phyloP scores from a whole-genome alignment of 768 basidiomycete genomes.

The Arthromyces matolae region DNA sequence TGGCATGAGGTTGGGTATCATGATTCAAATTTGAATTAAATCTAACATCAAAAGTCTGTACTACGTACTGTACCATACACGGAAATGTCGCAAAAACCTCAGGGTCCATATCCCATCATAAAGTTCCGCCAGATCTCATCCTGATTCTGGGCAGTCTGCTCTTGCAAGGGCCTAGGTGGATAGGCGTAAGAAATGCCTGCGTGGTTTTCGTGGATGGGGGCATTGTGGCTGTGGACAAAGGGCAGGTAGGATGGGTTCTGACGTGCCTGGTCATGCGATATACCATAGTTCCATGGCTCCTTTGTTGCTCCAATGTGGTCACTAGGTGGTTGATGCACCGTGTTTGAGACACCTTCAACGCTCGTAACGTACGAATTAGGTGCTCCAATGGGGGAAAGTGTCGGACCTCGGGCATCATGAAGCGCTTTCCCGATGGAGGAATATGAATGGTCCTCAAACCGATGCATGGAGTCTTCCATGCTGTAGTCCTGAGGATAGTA shows the following conservation, averaged over 20 bases:
- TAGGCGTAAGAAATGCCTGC: background rate
- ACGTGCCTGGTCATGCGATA: constrained; percentile 5
- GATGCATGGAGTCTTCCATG: constrained; percentile 9
- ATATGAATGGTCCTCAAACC: constrained; percentile 12
- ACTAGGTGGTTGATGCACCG: background rate
- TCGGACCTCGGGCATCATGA: constrained; percentile 5
- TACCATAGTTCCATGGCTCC: constrained; percentile 1
- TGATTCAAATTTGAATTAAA: background rate
- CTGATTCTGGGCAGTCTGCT: constrained; percentile 22
- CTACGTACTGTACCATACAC: background rate
- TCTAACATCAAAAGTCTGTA: background rate
- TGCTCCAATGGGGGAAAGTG: too few relatives aligned
- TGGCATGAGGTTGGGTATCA: constrained; percentile 1
- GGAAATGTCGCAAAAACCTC: background rate
- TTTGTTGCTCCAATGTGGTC: constrained; percentile 4
- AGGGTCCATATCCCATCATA: constrained; percentile 26
- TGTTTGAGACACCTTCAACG: background rate
- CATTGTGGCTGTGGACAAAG: constrained; percentile 3
- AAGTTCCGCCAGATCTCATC: constrained; percentile 39
- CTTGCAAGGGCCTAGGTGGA: constrained; percentile 11
- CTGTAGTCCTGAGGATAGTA: constrained; percentile 18
- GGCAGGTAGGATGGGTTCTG: constrained; percentile 3
- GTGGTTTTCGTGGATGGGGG: constrained; percentile 1
- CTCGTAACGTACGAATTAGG: constrained; percentile 6
- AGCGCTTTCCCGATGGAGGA: constrained; percentile 11